Conservation (phyloP, 1,284 basidiomycete genomes). For the Ustilago cynodontis region DNA sequence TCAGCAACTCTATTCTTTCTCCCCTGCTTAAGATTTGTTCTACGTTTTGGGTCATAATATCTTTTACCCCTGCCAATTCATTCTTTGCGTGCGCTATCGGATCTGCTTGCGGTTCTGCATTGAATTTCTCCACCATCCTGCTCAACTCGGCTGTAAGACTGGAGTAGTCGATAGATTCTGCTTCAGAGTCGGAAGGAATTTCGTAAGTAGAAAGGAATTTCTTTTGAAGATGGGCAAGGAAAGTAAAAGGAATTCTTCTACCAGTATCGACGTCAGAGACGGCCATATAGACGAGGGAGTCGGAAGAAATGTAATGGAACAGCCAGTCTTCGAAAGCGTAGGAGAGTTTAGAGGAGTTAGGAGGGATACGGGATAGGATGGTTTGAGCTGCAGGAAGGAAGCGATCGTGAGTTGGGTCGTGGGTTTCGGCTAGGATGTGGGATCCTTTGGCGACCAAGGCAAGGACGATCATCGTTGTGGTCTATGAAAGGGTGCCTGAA, state of each 20-base stretch:
- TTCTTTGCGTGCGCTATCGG: slow-evolving; percentile 88
- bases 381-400: slow-evolving; percentile 80
- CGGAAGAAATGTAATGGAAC: slow-evolving; percentile 84
- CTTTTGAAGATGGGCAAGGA: slow-evolving; percentile 86
- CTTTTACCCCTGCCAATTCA: slow-evolving; percentile 92
- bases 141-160: slow-evolving; percentile 34
- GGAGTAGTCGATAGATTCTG: slow-evolving; percentile 23
- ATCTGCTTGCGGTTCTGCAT: slow-evolving; percentile 87
- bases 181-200: slow-evolving; percentile 7
- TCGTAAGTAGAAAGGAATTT: slow-evolving; percentile 51
- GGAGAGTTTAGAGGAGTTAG: slow-evolving; percentile 91
- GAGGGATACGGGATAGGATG: slow-evolving; percentile 93
- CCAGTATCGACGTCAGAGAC: slow-evolving; percentile 86
- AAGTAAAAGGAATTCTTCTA: slow-evolving; percentile 88
- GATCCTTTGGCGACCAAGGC: slow-evolving; percentile 62
- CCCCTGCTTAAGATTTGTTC: slow-evolving; percentile 88
- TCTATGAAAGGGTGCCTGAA: too few species aligned
- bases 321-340: slow-evolving; percentile 80
- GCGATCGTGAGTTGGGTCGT: slow-evolving; percentile 57
- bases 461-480: slow-evolving; percentile 59
- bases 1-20: slow-evolving; percentile 93
- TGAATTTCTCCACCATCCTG: slow-evolving; percentile 77
- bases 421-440: slow-evolving; percentile 57
- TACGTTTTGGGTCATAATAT: slow-evolving; percentile 84
- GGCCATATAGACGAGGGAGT: slow-evolving; percentile 82